phyloP scores from a whole-genome alignment of 306 rosid genomes.

The Parietaria judaica region DNA sequence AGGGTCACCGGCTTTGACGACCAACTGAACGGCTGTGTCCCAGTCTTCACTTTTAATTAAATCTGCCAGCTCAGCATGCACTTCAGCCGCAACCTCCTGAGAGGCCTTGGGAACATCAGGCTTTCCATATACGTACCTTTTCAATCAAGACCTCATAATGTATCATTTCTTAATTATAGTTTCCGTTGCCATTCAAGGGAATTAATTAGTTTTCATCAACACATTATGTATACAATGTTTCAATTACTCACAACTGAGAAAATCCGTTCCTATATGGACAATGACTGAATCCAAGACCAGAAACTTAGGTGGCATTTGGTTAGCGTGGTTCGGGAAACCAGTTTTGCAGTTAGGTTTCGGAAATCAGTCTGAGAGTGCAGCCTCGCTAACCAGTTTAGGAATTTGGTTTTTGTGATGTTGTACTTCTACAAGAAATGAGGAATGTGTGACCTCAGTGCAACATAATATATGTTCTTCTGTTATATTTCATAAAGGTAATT shows the following conservation, averaged over 20 bases:
- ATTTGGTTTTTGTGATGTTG: no score
- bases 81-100: constrained; percentile 52
- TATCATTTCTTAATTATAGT: background rate
- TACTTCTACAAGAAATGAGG: no score
- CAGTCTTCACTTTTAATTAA: constrained; percentile 59
- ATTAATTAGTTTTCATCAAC: background rate
- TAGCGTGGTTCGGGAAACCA: no score
- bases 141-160: constrained; percentile 13
- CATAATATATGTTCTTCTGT: no score
- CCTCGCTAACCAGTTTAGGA: no score
- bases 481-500: background rate
- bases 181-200: background rate
- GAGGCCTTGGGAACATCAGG: constrained; percentile 91
- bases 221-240: background rate
- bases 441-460: no score
- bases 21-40: constrained; percentile 82
- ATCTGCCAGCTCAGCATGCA: constrained; percentile 45
- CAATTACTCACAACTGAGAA: no score
- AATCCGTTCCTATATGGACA: no score
- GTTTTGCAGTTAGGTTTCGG: no score
- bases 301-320: no score
- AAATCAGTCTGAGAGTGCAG: no score
- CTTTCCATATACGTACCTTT: constrained; percentile 83
- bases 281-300: no score
- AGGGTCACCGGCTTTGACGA: constrained; percentile 80